Evolutionary conservation across 257 asterid genomes (phyloP).

Genomic region (Nicotiana tabacum): DNA sequence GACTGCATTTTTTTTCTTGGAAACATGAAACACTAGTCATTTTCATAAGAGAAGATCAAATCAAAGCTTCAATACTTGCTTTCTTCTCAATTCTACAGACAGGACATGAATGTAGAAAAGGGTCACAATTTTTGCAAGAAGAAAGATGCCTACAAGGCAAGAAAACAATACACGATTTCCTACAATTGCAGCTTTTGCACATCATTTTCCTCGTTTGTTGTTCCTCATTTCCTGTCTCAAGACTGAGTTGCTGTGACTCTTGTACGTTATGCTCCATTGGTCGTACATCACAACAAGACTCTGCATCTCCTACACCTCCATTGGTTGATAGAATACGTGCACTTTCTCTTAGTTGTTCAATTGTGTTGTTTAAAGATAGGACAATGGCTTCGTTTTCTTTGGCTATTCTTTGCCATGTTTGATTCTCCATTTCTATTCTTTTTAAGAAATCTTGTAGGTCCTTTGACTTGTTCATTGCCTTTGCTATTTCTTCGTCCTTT

Average conservation of each 20-base stretch:
- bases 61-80: constrained; percentile 46
- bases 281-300: constrained; percentile 39
- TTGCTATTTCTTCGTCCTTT: constrained; percentile 52
- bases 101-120: constrained; percentile 58
- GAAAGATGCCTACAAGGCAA: constrained; percentile 85
- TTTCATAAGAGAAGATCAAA: constrained; percentile 18
- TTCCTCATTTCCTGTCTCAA: background rate
- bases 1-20: background rate
- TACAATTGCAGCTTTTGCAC: constrained; percentile 50
- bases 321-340: constrained; percentile 16
- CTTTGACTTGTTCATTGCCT: constrained; percentile 27
- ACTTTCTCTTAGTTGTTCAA: constrained; percentile 46
- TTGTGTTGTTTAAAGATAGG: constrained; percentile 41
- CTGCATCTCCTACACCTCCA: constrained; percentile 55
- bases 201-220: constrained; percentile 17
- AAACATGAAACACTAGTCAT: background rate
- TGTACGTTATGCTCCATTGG: background rate
- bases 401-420: constrained; percentile 54
- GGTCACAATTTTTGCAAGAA: constrained; percentile 57
- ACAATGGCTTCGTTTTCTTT: constrained; percentile 45
- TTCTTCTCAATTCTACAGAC: constrained; percentile 51
- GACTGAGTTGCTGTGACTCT: no score
- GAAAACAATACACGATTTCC: constrained; percentile 52
- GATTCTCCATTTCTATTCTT: constrained; percentile 44
- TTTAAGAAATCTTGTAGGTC: constrained; percentile 41